Evolutionary conservation across 805 yeast genomes (phyloP).

Genomic region (Isabelozyma gotoi): DNA sequence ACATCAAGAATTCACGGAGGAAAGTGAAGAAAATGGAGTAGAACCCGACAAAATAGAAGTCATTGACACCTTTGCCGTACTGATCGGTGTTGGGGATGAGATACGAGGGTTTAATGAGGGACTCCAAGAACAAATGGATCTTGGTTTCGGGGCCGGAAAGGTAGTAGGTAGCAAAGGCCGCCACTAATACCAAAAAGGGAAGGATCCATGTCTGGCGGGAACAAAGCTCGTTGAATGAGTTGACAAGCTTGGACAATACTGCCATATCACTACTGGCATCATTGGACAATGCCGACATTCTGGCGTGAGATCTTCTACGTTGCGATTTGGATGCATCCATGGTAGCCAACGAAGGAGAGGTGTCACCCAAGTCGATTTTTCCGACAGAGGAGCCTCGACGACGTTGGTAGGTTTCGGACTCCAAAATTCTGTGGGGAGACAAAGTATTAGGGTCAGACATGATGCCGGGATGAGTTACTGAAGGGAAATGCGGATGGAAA

Average conservation of each 20-base stretch:
- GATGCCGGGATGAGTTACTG: neutral
- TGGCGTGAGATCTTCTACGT: conserved; percentile 30
- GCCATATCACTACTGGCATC: conserved; percentile 46
- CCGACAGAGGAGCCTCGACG: conserved; percentile 73
- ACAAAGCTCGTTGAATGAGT: conserved; percentile 58
- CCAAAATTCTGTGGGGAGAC: neutral
- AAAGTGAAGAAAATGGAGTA: conserved; percentile 89
- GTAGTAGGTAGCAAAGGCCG: conserved; percentile 45
- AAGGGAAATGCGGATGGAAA: neutral
- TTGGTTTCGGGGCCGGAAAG: conserved; percentile 57
- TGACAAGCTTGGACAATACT: conserved; percentile 52
- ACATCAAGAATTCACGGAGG: conserved; percentile 88
- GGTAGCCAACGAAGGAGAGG: conserved; percentile 67
- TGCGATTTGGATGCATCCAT: conserved; percentile 50
- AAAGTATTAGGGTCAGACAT: conserved; percentile 6
- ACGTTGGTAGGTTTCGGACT: conserved; percentile 15
- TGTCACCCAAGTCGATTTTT: conserved; percentile 70
- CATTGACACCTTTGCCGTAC: conserved; percentile 87
- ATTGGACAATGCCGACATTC: conserved; percentile 28
- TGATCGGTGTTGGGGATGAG: conserved; percentile 58
- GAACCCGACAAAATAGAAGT: conserved; percentile 73
- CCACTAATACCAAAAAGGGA: conserved; percentile 52
- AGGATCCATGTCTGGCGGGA: conserved; percentile 70
- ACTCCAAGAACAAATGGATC: conserved; percentile 56
- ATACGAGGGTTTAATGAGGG: conserved; percentile 67